Base-by-base conservation (phyloP, 345 rosid species). In the Citrus unshiu region DNA sequence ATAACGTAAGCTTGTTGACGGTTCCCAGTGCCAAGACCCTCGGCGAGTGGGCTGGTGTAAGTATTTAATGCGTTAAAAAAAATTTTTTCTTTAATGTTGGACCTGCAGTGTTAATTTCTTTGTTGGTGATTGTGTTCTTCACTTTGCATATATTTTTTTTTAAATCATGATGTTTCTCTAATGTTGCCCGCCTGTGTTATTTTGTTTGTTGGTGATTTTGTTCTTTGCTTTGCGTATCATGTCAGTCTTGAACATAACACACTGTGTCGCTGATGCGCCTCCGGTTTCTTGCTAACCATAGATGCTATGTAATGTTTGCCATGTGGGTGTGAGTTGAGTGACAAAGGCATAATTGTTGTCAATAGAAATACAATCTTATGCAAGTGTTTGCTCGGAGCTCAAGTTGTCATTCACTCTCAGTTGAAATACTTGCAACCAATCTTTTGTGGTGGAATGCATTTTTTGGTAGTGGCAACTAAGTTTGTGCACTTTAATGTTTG, bases 41-140 rank as follows among this genome's bases (percentile, higher is more conserved):
- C 1, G 97, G 97, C 39, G 98, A 94, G 81, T 94, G 98, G 98
- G 95, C 94, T 74, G 97, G 97, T 43, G 97, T 94, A 87, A 88
- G 95, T 91, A 30, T 30, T 46, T 25, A 21, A 5, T 24, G 0
- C 49, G 4, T 1, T 46, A 10, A n/a, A 13, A 9, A 12, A 30
- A 24, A 12, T 14, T 37, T 22, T 14, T 37, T 22, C 46, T 7
- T 35, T 35, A 29, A 34, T 24, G 6, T n/a, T 58, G 16, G 22
- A 21, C 49, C 10, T 14, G 32, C 49, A 19, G 21, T 72, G 35
- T 32, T 16, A 29, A 6, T 27, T 72, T 4, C 21, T 22, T 19
- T 5, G 14, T 54, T 54, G 32, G 24, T 66, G 25, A 5, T 29
- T 71, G 46, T 9, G 9, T 72, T 49, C 35, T 29, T 51, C 19